Evolutionary conservation across 805 yeast species (phyloP), one percentile per base, ranked within the genome.

Genomic region (Metahyphopichia silvanorum): DNA sequence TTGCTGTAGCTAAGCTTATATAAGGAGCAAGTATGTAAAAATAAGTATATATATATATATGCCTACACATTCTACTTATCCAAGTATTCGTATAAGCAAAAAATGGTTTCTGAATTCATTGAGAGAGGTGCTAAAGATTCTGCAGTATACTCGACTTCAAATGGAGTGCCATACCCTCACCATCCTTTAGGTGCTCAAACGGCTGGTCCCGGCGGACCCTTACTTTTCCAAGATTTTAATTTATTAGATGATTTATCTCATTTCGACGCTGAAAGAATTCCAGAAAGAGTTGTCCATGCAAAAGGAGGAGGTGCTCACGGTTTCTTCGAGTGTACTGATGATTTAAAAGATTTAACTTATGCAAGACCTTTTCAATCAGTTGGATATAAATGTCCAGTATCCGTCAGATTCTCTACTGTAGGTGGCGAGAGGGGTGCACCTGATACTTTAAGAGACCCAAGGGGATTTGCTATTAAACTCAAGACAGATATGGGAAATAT

Each of bases 371-470:
- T 66, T 46, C 69, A 63, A 39, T 43, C 50, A 1, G 57, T 44
- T 7, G 74, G 74, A 13, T 64, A 66, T 49, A 63, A 61, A 29
- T 60, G 66, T 34, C 69, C 71, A 5, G 54, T 67, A 34, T 49
- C 65, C 22, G 55, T 67, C 25, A 68, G 84, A 38, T 76, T 78
- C 59, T 75, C 82, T 31, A 78, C 85, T 14, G 86, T 79, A 21
- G 85, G 83, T 39, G 85, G 85, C 31, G 86, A 80, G 56, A 60
- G 60, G 46, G 86, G 84, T 31, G 66, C 82, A 24, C 73, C 85
- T 7, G 86, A 79, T 46, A 62, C 81, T 15, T 77, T 74, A 12
- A 73, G 86, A 51, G 86, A 79, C 49, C 86, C 86, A 27, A 71
- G 86, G 51, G 86, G 86, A 3, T 80, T 78, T 53, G 62, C 83